These are phyloP conservation scores for Stachybotrys chartarum DNA, from an alignment of 2,329 filamentous ascomycete species.

Conservation along the genomic window DNA sequence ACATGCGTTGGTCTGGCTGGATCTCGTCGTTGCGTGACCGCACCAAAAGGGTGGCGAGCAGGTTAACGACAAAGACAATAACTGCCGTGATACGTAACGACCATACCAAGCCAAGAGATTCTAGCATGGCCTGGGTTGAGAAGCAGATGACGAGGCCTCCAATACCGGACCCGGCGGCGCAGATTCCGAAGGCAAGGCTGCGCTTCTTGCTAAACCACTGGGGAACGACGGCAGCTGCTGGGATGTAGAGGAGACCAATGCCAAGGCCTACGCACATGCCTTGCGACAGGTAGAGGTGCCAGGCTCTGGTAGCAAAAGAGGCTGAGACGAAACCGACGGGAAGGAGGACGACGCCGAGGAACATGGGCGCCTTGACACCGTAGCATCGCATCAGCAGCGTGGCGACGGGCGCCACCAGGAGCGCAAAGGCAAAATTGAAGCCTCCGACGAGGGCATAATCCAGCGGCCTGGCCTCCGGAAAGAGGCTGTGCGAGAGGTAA, in stretches of 20 bases:
- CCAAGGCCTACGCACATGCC: background rate
- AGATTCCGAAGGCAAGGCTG: background rate
- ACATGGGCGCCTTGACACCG: constrained; percentile 1
- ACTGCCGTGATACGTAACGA: background rate
- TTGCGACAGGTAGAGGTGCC: constrained; percentile 1
- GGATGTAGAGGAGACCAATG: constrained; percentile 1
- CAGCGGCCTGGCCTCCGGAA: background rate
- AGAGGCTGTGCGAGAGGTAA: background rate
- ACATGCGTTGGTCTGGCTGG: background rate
- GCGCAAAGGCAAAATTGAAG: constrained; percentile 2
- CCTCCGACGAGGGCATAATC: constrained; percentile 1
- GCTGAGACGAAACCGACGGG: background rate
- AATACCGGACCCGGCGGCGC: background rate
- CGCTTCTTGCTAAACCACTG: constrained; percentile 2
- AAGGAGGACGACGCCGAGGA: constrained; percentile 1
- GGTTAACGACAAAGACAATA: background rate
- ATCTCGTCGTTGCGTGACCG: constrained; percentile 1
- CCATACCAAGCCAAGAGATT: background rate
- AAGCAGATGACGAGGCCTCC: background rate
- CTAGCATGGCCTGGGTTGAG: background rate
- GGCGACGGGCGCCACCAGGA: background rate
- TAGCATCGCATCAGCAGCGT: background rate
- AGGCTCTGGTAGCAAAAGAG: background rate
- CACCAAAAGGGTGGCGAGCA: background rate
- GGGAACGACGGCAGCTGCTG: background rate